phyloP scores from a whole-genome alignment of 768 basidiomycete species.

The Exidia glandulosa region DNA sequence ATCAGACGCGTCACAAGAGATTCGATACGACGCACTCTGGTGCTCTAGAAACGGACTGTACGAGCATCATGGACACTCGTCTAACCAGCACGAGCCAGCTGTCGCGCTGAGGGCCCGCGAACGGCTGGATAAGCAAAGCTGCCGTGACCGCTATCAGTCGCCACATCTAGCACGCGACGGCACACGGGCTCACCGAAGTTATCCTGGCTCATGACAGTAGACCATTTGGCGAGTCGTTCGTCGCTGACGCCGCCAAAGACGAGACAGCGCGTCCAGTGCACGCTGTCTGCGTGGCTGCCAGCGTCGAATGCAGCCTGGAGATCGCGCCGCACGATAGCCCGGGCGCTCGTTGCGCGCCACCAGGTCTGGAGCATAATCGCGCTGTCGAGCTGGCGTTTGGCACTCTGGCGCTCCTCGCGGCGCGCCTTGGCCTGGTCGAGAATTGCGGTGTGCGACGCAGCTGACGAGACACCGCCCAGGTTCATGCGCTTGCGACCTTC shows the following conservation, averaged over 20 bases:
- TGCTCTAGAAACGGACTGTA: conserved; percentile 37
- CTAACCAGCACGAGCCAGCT: conserved; percentile 58
- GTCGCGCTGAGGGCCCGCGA: conserved; percentile 23
- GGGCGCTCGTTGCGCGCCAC: conserved; percentile 48
- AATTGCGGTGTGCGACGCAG: conserved; percentile 42
- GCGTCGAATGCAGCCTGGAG: conserved; percentile 38
- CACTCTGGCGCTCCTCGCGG: conserved; percentile 45
- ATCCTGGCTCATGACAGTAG: conserved; percentile 7
- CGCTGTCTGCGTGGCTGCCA: conserved; percentile 4
- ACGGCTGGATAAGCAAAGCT: conserved; percentile 33
- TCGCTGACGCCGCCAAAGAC: conserved; percentile 43
- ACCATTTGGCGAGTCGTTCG: conserved; percentile 23
- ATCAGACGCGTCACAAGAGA: background rate
- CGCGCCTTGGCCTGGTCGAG: conserved; percentile 51
- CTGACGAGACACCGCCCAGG: conserved; percentile 52
- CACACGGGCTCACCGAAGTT: background rate
- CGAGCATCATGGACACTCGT: conserved; percentile 35
- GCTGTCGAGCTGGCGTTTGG: conserved; percentile 43
- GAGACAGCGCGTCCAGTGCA: conserved; percentile 41
- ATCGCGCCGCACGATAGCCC: conserved; percentile 28
- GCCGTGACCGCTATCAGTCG: background rate
- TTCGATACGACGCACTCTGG: conserved; percentile 34
- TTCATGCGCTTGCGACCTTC: conserved; percentile 36
- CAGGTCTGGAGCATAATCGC: conserved; percentile 56
- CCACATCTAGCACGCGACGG: background rate